phyloP scores from a whole-genome alignment of 129 eudicot species.

The Centrapalus pauciflorus region DNA sequence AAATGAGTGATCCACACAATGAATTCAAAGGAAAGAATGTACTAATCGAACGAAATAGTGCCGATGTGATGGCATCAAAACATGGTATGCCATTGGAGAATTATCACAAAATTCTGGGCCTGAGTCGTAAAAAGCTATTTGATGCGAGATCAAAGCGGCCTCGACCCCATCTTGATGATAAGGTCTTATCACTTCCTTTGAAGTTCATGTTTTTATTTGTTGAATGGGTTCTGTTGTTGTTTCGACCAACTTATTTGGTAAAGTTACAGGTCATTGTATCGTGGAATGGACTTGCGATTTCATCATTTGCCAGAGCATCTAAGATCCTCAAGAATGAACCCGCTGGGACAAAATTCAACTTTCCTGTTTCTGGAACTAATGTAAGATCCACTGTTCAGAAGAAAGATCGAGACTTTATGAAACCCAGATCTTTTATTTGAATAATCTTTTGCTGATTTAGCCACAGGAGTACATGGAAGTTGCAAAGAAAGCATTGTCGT shows the following conservation, averaged over 20 bases:
- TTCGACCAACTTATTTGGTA: not conserved
- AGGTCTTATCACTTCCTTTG: conserved; percentile 34
- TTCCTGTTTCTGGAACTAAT: conserved; percentile 60
- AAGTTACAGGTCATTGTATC: conserved; percentile 69
- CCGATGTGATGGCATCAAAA: conserved; percentile 64
- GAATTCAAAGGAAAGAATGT: conserved; percentile 90
- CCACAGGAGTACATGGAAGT: conserved; percentile 80
- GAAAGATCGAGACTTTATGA: not conserved
- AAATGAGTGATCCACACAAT: conserved; percentile 78
- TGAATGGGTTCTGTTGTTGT: not conserved
- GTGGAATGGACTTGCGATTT: conserved; percentile 89
- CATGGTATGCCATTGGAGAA: conserved; percentile 45
- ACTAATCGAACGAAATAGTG: conserved; percentile 67
- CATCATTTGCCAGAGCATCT: conserved; percentile 89
- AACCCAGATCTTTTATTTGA: not conserved
- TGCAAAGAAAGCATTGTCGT: conserved; percentile 67
- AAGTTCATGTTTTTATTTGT: not conserved
- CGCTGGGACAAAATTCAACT: conserved; percentile 45
- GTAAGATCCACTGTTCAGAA: conserved; percentile 32
- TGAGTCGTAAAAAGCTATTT: conserved; percentile 61
- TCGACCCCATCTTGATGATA: conserved; percentile 84
- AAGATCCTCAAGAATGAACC: conserved; percentile 67
- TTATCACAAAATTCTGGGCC: conserved; percentile 58
- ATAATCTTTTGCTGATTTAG: conserved; percentile 22
- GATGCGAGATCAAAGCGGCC: conserved; percentile 76